phyloP scores from a whole-genome alignment of 2,329 filamentous ascomycete species.

The Pestalotiopsis sp. region DNA sequence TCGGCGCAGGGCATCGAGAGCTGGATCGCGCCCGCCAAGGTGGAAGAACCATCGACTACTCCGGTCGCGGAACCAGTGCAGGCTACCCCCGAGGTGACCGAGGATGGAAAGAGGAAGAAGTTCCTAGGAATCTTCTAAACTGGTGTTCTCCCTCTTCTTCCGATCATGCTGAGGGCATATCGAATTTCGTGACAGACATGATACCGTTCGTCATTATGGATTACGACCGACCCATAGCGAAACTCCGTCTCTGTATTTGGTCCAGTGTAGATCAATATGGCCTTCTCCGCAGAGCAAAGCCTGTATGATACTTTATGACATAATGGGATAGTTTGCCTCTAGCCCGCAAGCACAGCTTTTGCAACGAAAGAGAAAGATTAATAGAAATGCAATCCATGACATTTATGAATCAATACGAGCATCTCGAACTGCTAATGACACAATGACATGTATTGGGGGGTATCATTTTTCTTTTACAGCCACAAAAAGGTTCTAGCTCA shows the following conservation, averaged over 20 bases:
- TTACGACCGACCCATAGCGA: background rate
- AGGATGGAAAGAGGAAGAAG: slow-evolving; percentile 65
- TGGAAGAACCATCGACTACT: background rate
- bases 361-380: background rate
- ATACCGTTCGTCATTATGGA: background rate
- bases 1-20: slow-evolving; percentile 26
- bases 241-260: too few relatives aligned
- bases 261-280: background rate
- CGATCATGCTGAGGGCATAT: background rate
- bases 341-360: background rate
- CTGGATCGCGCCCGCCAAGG: background rate
- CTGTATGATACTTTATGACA: background rate
- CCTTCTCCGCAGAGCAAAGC: background rate
- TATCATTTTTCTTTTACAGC: background rate
- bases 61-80: slow-evolving; percentile 15
- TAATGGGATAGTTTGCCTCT: background rate
- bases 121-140: slow-evolving; percentile 80
- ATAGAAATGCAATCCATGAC: background rate
- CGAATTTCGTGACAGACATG: background rate
- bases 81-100: slow-evolving; percentile 2
- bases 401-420: background rate
- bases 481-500: slow-evolving; percentile 37
- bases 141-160: background rate
- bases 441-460: background rate
- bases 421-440: background rate